Evolutionary conservation across 2,329 filamentous ascomycete species (phyloP).

Genomic region (Hypomyces perniciosus): DNA sequence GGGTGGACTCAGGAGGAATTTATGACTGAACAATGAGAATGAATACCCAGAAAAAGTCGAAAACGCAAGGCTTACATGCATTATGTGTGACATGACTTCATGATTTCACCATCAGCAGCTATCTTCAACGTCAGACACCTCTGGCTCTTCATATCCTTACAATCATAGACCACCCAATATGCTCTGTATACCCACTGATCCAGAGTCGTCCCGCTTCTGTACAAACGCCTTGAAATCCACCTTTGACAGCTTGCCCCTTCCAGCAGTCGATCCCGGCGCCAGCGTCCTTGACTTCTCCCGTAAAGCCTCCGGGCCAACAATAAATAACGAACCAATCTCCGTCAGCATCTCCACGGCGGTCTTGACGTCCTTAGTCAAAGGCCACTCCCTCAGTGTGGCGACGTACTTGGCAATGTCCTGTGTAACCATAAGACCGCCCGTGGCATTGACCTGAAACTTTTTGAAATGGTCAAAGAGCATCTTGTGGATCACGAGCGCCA

Average conservation of each 20-base stretch:
- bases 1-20: slow-evolving; percentile 27
- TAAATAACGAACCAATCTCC: slow-evolving; percentile 93
- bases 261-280: slow-evolving; percentile 34
- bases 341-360: slow-evolving; percentile 75
- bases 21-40: slow-evolving; percentile 19
- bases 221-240: slow-evolving; percentile 79
- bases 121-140: too few species aligned
- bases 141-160: not conserved
- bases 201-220: slow-evolving; percentile 75
- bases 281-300: slow-evolving; percentile 62
- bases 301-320: slow-evolving; percentile 77
- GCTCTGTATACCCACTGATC: slow-evolving; percentile 74
- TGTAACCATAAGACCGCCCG: slow-evolving; percentile 88
- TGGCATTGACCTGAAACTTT: slow-evolving; percentile 86
- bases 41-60: too few species aligned
- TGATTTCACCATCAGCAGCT: not conserved
- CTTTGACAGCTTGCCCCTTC: slow-evolving; percentile 53
- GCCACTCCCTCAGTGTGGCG: slow-evolving; percentile 77
- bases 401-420: slow-evolving; percentile 95
- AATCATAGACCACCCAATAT: slow-evolving; percentile 60
- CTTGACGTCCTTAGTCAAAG: slow-evolving; percentile 61
- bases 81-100: not conserved
- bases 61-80: too few species aligned
- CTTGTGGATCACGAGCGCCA: slow-evolving; percentile 70
- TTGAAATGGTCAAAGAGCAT: slow-evolving; percentile 91